These are phyloP conservation scores for Phlebiopsis flavidoalba DNA, from an alignment of 768 basidiomycete species.

Conservation along the genomic window DNA sequence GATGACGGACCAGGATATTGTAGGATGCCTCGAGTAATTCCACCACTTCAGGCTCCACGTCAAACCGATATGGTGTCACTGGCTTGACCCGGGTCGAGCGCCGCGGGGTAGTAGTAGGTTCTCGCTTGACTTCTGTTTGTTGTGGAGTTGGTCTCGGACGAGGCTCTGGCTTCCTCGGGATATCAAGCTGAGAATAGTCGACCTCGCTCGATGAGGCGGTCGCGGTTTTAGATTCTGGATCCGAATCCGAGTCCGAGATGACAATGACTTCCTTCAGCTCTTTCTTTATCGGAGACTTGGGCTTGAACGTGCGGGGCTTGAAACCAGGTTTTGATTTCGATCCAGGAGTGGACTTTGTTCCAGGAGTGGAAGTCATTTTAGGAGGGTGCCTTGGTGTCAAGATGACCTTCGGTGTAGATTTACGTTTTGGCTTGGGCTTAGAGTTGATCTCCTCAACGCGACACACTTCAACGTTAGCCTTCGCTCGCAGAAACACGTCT, in stretches of 20 bases:
- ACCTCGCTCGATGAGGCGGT: neutral
- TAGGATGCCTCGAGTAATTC: neutral
- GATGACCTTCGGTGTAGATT: neutral
- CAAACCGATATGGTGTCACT: neutral
- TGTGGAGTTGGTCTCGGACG: neutral
- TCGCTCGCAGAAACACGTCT: conserved; percentile 38
- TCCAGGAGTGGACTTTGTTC: neutral
- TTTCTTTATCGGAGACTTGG: neutral
- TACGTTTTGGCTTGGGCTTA: neutral
- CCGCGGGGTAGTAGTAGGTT: neutral
- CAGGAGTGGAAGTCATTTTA: neutral
- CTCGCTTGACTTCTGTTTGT: neutral
- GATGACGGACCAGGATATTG: neutral
- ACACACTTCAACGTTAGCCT: conserved; percentile 41
- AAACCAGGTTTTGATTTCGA: neutral
- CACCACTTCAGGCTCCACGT: neutral
- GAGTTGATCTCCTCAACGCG: conserved; percentile 26
- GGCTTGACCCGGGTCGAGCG: neutral
- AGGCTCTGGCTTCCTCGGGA: neutral
- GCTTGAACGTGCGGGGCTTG: neutral
- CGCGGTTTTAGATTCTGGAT: neutral
- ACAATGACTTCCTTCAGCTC: neutral
- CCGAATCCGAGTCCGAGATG: neutral
- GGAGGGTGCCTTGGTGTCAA: neutral
- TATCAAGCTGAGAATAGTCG: neutral